Base-by-base conservation (phyloP, 352 stramenopile species). In the Globisporangium paroecandrum region DNA sequence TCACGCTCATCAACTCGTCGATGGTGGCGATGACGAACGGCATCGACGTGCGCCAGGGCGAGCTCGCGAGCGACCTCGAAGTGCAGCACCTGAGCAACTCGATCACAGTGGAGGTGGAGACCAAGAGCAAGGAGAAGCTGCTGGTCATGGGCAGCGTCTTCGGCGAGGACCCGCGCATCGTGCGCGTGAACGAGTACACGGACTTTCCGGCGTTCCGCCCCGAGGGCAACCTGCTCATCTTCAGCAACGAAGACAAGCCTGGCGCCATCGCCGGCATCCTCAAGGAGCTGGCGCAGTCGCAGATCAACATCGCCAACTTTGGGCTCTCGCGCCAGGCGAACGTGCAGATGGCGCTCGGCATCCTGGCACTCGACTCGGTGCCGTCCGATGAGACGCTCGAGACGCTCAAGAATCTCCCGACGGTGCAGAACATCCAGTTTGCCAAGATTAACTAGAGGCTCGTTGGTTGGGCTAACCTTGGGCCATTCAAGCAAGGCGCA, bases 251-350 rank as follows among this genome's bases (percentile, higher is more conserved):
- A 58, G 87, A 95, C 72, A 80, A 81, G 29, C 87, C 87, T 7
- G 87, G 87, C 62, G 87, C 85, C 22, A 93, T 95, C 70, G 83
- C 82, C 4, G 80, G 79, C 13, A 88, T 95, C 25, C 72, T 95
- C 20, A 80, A 84, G 51, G 81, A 91, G 59, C 74, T 95, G 38
- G 74, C 79, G 43, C 67, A 82, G 43, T 77, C 84, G 43, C 76
- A 91, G 63, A 90, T 95, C 79, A 95, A 95, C 72, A 92, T 95
- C 61, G 87, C 87, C 57, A 90, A 90, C 77, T 89, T 95, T 54
- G 87, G 87, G 18, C 77, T 95, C n/a, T 84, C 83, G 36, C 83
- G 87, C 51, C 85, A 92, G 54, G 76, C 62, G 12, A 86, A 83
- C 64, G 57, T 85, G 55, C 66, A 82, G 32, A 72, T 89, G 22